Base-by-base conservation (phyloP, 2,329 filamentous ascomycete genomes). In the Verticillium tricorpus region DNA sequence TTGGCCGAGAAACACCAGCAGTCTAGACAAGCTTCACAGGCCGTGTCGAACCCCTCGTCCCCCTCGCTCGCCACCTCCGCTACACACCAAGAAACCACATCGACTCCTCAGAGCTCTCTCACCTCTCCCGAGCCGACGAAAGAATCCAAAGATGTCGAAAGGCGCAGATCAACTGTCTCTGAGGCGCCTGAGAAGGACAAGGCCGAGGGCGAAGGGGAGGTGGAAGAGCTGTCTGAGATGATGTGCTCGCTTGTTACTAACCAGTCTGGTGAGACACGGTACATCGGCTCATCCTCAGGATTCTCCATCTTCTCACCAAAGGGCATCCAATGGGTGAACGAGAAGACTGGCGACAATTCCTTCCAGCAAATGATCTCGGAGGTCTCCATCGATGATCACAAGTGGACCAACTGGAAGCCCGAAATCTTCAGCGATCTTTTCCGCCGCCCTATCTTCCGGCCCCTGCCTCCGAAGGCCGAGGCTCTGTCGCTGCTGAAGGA, bases 231-330 rank as follows among this genome's bases (percentile, higher is more conserved):
- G 62, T 97, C 94, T 1, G 95, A 99, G 77, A 95, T 97, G 90
- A 98, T 99, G 95, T 98, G 94, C 76, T 97, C 93, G 2, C 79
- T 99, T 35, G 93, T 99, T 34, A 98, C 94, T 1, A 98, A 97
- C 72, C 93, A 94, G 69, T 90, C 87, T 65, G 95, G 95, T 60
- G 95, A 99, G 79, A 97, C 94, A 8, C 85, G 95, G 76, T 99
- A 97, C 73, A 96, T 98, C 68, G 95, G 94, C 31, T 97, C 93
- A 0, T 98, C 94, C 0, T 99, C 95, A 2, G 95, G 95, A 3
- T 98, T 98, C 76, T 98, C 94, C 60, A 99, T 99, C 69, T 98
- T 99, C 79, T 98, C 94, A 0, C 95, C 94, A 15, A 97, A 97
- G 74, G 95, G 95, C 55, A 96, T 99, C 60, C 90, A 97, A 74